Evolutionary conservation across 768 basidiomycete species (phyloP), one percentile per base, ranked within the genome.

Genomic region (Pisolithus orientalis): DNA sequence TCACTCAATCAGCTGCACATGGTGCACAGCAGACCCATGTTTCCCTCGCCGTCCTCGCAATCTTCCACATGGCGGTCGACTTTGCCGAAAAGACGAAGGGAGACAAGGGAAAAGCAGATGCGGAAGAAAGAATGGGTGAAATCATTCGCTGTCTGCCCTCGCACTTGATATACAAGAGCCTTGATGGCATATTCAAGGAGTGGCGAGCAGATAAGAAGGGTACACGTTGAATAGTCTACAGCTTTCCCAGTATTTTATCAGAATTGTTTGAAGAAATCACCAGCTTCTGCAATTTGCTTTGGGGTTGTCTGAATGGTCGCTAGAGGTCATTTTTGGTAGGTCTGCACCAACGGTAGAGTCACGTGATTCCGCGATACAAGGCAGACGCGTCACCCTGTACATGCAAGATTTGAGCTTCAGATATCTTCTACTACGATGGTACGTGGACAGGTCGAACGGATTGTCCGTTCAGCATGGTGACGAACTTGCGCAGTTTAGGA

Each of bases 111-210:
- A 85, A 83, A 66, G 63, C 54, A 6, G 86, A 90, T 66, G 84
- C 85, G 1, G 87, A 92, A 65, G 81, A 81, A 58, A 78, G 80
- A 53, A 76, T 92, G 32, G 87, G 89, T 16, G 94, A 97, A 70
- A 90, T 99, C 58, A 87, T 99, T 54, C 78, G 91, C 62, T 87
- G 83, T 63, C 65, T 99, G 56, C 95, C 96, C 31, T 83, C 84
- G 29, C 87, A 91, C 65, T 73, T 95, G 58, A 79, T 94, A 55
- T 89, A 90, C 72, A 90, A 90, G 71, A 90, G 89, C 62, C 68
- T 97, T 66, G 96, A 99, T 70, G 89, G 90, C 29, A 89, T 97
- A 61, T 97, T 94, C 73, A 90, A 90, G 65, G 93, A 95, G 65
- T 91, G 89, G 89, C 75, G 83, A 62, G 83, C 83, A 50, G 86